Conservation (phyloP, 345 rosid genomes). For the Citrus maxima region DNA sequence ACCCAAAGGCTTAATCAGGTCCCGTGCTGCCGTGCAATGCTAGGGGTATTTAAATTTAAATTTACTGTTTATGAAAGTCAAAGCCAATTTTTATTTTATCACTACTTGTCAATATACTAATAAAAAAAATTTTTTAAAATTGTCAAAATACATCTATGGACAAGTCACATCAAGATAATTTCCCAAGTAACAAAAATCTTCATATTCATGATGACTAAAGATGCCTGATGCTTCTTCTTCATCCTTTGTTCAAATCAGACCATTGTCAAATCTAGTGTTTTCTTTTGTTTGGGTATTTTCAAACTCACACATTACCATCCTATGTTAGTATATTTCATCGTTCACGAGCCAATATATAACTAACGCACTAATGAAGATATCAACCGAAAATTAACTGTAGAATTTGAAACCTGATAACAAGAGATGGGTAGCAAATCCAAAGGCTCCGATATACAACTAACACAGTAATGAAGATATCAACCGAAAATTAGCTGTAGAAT, state of each 20-base stretch:
- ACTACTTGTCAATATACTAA: background rate
- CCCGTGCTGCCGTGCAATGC: background rate
- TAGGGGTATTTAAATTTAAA: background rate
- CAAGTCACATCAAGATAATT: background rate
- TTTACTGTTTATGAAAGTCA: background rate
- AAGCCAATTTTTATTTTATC: background rate
- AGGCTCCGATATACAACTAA: constrained; percentile 17
- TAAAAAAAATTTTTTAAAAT: too few species aligned
- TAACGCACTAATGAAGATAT: background rate
- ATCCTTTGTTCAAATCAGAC: background rate
- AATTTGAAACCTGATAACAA: constrained; percentile 77
- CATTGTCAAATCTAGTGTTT: background rate
- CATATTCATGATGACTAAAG: background rate
- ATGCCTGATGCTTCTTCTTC: background rate
- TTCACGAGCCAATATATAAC: background rate
- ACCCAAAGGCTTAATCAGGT: background rate
- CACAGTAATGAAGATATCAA: background rate
- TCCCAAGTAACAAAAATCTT: background rate
- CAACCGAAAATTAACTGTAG: background rate
- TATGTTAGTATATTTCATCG: background rate
- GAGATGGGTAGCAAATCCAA: constrained; percentile 76
- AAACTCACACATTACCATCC: background rate
- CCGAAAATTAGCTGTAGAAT: background rate
- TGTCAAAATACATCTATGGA: background rate
- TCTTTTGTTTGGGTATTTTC: background rate